These are phyloP conservation scores for Coemansia sp. DNA, from an alignment of 192 early-diverging fungal genomes.

Conservation along the genomic window DNA sequence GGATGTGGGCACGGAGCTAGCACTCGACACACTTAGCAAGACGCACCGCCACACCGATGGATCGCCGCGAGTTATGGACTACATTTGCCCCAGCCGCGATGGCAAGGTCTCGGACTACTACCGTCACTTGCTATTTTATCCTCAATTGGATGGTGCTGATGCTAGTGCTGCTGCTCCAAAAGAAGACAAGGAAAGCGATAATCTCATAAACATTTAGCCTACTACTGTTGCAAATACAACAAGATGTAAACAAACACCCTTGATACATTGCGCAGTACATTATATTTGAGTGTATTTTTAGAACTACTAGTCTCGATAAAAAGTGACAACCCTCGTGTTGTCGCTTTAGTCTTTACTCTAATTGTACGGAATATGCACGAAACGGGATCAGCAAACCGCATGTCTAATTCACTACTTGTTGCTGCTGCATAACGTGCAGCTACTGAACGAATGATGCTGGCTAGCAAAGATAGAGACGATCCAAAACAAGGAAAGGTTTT, in stretches of 20 bases:
- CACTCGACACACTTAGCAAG: slow-evolving; percentile 37
- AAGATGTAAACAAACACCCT: neutral
- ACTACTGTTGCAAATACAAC: neutral
- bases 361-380: no score
- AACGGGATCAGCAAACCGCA: no score
- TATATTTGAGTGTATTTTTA: no score
- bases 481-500: no score
- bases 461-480: no score
- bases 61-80: slow-evolving; percentile 41
- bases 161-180: neutral
- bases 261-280: no score
- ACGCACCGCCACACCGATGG: slow-evolving; percentile 40
- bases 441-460: neutral
- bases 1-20: slow-evolving; percentile 39
- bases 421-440: neutral
- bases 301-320: no score
- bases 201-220: slow-evolving; percentile 15
- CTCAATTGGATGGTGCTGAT: neutral
- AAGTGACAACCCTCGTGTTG: no score
- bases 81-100: slow-evolving; percentile 39
- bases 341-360: no score
- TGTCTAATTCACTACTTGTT: neutral
- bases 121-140: slow-evolving; percentile 28
- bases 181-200: slow-evolving; percentile 10
- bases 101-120: slow-evolving; percentile 40